Evolutionary conservation across 495 filamentous ascomycete genomes (phyloP).

Genomic region (Xylaria scruposa): DNA sequence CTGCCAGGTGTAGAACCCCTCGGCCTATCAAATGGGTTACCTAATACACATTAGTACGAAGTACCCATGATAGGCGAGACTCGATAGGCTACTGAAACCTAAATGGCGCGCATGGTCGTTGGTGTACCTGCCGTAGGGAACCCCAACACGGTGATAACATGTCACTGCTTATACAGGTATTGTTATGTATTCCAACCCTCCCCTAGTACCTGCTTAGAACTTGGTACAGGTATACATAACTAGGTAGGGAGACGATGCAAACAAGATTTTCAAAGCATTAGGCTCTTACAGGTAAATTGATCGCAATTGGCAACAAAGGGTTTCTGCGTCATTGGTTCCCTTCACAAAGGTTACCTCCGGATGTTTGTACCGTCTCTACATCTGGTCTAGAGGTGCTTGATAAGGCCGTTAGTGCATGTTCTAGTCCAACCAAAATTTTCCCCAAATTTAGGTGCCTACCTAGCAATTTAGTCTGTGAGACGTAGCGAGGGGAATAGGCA

Average conservation of each 20-base stretch:
- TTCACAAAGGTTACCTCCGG: not conserved
- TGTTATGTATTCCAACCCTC: not conserved
- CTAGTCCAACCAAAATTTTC: not conserved
- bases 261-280: not conserved
- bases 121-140: not conserved
- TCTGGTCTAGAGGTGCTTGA: not conserved
- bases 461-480: not conserved
- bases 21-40: not conserved
- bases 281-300: not conserved
- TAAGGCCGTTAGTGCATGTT: not conserved
- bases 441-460: not conserved
- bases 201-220: not conserved
- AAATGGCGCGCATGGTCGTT: not conserved
- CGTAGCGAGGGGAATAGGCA: not conserved
- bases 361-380: not conserved
- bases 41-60: not conserved
- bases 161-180: not conserved
- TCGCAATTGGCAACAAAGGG: not conserved
- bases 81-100: conserved; percentile 2
- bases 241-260: not conserved
- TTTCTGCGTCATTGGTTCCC: not conserved
- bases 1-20: not conserved
- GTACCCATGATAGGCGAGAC: too few relatives aligned
- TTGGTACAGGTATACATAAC: not conserved
- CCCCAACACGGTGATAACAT: not conserved